Evolutionary conservation across 192 early-diverging fungal species (phyloP).

Genomic region (Rhizophagus clarus): DNA sequence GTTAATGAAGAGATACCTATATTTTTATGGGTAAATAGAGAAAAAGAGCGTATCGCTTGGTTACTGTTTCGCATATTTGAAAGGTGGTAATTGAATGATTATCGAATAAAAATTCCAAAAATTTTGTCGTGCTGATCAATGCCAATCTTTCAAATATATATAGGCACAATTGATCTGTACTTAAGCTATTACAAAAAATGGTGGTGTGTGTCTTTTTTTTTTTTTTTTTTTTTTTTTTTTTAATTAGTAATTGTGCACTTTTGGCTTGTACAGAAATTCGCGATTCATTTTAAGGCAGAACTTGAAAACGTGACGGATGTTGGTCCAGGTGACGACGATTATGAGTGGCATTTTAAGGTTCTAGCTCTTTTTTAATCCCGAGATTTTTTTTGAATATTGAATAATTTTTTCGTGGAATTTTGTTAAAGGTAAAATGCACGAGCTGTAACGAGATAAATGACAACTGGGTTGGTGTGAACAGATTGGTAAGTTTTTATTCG

Average conservation of each 20-base stretch:
- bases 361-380: background rate
- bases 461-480: slow-evolving; percentile 68
- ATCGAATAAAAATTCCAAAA: too few species aligned
- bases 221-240: background rate
- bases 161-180: background rate
- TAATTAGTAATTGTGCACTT: background rate
- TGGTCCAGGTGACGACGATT: slow-evolving; percentile 57
- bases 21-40: background rate
- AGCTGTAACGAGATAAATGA: slow-evolving; percentile 77
- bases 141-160: background rate
- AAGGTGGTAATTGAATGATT: too few species aligned
- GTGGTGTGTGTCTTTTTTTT: background rate
- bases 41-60: background rate
- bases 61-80: background rate
- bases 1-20: background rate
- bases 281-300: slow-evolving; percentile 73
- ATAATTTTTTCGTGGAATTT: background rate
- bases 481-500: slow-evolving; percentile 40
- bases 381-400: background rate
- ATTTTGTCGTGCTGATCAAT: too few species aligned
- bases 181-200: background rate
- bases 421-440: slow-evolving; percentile 66
- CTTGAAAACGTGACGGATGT: slow-evolving; percentile 82
- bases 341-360: slow-evolving; percentile 73
- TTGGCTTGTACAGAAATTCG: slow-evolving; percentile 37